Evolutionary conservation across 2,329 filamentous ascomycete species (phyloP), one percentile per base, ranked within the genome.

Genomic region (Fusarium nanum): DNA sequence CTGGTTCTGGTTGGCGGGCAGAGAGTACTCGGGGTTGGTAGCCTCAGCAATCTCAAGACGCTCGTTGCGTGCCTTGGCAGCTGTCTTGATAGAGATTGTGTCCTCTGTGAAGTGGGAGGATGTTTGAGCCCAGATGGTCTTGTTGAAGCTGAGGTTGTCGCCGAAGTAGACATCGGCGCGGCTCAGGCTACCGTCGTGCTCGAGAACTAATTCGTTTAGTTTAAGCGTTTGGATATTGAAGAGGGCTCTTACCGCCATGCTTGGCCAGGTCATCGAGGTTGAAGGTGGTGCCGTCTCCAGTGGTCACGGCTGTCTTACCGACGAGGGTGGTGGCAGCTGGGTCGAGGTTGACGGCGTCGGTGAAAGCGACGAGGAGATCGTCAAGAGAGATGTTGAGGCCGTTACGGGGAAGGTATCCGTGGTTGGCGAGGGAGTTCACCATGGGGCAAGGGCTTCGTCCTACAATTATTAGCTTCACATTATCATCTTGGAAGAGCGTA

Each of bases 171-270:
- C 28, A 4, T 74, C 72, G 27, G 41, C 63, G 14, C 72, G 72
- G 42, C 72, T 74, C n/a, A 74, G 40, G 4, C 72, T 74, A 16
- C 72, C 72, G 3, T 74, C 72, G 12, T 74, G 72, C 18, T 74
- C 72, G 12, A 74, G 32, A 5, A 70, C 72, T 74, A 5, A 0
- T 3, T 30, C 5, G 12, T 30, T 30, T 30, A 30, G 28, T 7
- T 30, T 13, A 14, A 7, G 12, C 28, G 1, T 2, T 30, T 30
- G 12, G 12, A 30, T 14, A 30, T 14, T 4, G 28, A 7, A 30
- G 28, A 2, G 4, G 6, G 0, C 14, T 7, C 72, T 57, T 25
- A 74, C 72, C 44, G 13, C 60, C 70, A 7, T 71, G 72, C 49
- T 71, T 61, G 46, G 52, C 60, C 23, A 74, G 7, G 22, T 74